These are phyloP conservation scores for Mallotus nudiflorus DNA, from an alignment of 345 rosid species.

Conservation along the genomic window DNA sequence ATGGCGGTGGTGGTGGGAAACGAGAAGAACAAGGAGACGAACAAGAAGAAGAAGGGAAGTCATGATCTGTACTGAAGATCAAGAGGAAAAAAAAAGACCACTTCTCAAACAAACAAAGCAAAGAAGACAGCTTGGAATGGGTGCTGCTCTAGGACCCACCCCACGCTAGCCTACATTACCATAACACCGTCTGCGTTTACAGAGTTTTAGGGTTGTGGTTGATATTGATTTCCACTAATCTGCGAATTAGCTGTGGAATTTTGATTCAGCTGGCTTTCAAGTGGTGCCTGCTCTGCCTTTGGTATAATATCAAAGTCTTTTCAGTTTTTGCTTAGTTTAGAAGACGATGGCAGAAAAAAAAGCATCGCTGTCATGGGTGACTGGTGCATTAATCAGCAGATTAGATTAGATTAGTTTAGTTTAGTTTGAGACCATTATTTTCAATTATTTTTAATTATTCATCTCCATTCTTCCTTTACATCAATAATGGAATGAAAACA, in stretches of 20 bases:
- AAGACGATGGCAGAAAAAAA: not conserved
- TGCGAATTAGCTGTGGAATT: not conserved
- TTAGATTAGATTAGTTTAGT: no score
- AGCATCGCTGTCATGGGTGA: conserved; percentile 2
- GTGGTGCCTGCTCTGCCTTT: not conserved
- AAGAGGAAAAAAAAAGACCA: not conserved
- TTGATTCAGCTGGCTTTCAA: not conserved
- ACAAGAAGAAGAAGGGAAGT: conserved; percentile 1
- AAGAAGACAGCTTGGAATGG: conserved; percentile 19
- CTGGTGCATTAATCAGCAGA: conserved; percentile 10
- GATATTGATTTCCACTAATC: not conserved
- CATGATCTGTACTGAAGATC: conserved; percentile 22
- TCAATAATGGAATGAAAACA: not conserved
- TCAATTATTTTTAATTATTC: not conserved
- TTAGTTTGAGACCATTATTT: no score
- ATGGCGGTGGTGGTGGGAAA: not conserved
- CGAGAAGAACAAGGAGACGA: no score
- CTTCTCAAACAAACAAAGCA: no score
- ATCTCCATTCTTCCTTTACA: not conserved
- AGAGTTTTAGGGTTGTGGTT: no score
- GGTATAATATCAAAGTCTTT: not conserved
- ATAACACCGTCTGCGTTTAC: no score
- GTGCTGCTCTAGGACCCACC: conserved; percentile 15
- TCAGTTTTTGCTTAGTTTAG: not conserved
- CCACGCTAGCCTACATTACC: no score